phyloP scores from a whole-genome alignment of 768 basidiomycete species.

The Gloeophyllum trabeum region DNA sequence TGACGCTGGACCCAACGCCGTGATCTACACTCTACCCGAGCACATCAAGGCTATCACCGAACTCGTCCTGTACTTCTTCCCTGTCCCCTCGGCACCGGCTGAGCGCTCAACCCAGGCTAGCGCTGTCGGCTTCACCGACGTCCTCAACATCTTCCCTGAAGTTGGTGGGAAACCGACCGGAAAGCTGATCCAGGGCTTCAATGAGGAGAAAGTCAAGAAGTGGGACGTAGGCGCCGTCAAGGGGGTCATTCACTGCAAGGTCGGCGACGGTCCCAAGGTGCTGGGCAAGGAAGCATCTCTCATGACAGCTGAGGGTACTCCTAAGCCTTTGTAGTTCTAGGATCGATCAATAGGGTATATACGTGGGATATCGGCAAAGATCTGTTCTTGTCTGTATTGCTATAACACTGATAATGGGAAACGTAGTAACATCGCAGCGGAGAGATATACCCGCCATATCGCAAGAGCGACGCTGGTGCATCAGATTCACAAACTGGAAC shows the following conservation, averaged over 20 bases:
- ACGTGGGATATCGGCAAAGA: too few relatives aligned
- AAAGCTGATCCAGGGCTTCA: constrained; percentile 59
- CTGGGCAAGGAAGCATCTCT: constrained; percentile 53
- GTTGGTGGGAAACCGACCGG: constrained; percentile 31
- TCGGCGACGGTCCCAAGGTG: constrained; percentile 84
- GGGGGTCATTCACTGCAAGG: constrained; percentile 81
- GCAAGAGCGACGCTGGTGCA: too few relatives aligned
- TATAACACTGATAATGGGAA: too few relatives aligned
- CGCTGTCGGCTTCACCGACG: constrained; percentile 65
- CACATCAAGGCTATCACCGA: constrained; percentile 72
- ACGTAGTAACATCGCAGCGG: too few relatives aligned
- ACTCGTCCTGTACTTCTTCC: constrained; percentile 79
- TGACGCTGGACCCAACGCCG: constrained; percentile 97
- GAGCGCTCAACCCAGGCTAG: too few relatives aligned
- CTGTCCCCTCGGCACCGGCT: too few relatives aligned
- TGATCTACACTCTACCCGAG: constrained; percentile 79
- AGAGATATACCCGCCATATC: too few relatives aligned
- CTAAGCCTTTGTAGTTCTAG: too few relatives aligned
- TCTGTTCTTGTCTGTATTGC: too few relatives aligned
- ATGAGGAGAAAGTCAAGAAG: constrained; percentile 60
- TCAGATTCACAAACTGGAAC: too few relatives aligned
- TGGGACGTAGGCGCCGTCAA: constrained; percentile 75
- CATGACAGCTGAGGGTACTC: constrained; percentile 58
- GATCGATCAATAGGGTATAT: too few relatives aligned
- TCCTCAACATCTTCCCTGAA: constrained; percentile 48